A percentile compares a stretch with the other conserved stretches of the same genome.
These are phyloP conservation scores for Elaeis guineensis DNA, from an alignment of 176 grass and related monocot genomes.

Conservation along the genomic window DNA sequence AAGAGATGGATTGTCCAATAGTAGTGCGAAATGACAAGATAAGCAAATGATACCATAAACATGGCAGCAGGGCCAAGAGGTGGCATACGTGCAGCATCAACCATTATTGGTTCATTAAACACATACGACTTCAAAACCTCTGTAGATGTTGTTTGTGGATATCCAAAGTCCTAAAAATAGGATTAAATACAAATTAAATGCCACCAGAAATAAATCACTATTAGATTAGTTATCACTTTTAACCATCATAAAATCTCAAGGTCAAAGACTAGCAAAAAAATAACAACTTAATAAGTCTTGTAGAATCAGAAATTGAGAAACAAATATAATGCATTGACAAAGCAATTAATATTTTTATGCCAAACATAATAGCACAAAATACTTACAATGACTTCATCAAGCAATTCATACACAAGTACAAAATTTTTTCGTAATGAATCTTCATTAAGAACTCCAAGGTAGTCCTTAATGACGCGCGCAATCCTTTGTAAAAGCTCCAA, in stretches of 20 bases:
- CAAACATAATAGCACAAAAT: not conserved
- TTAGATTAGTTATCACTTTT: too few species aligned
- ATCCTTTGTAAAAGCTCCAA: slow-evolving; percentile 99
- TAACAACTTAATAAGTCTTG: too few species aligned
- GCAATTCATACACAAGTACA: slow-evolving; percentile 93
- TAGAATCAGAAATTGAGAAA: too few species aligned
- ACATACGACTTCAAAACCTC: slow-evolving; percentile 88
- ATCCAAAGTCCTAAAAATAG: slow-evolving; percentile 81
- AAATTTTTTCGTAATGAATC: slow-evolving; percentile 92
- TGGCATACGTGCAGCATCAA: slow-evolving; percentile 80
- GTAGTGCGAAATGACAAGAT: too few species aligned
- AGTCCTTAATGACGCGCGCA: slow-evolving; percentile 94
- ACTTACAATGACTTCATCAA: slow-evolving; percentile 99
- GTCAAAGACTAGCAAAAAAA: not conserved
- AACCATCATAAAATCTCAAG: too few species aligned
- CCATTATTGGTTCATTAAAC: slow-evolving; percentile 98
- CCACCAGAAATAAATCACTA: not conserved
- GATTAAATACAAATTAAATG: slow-evolving; percentile 22
- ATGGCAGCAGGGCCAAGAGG: slow-evolving; percentile 93
- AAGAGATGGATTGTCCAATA: too few species aligned
- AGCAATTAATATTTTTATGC: too few species aligned
- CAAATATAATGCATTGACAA: too few species aligned
- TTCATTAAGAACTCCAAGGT: slow-evolving; percentile 86
- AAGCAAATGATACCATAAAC: slow-evolving; percentile 67
- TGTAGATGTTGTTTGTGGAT: slow-evolving; percentile 97